Evolutionary conservation across 331 rosid genomes (phyloP).

Genomic region (Pyracantha coccinea): DNA sequence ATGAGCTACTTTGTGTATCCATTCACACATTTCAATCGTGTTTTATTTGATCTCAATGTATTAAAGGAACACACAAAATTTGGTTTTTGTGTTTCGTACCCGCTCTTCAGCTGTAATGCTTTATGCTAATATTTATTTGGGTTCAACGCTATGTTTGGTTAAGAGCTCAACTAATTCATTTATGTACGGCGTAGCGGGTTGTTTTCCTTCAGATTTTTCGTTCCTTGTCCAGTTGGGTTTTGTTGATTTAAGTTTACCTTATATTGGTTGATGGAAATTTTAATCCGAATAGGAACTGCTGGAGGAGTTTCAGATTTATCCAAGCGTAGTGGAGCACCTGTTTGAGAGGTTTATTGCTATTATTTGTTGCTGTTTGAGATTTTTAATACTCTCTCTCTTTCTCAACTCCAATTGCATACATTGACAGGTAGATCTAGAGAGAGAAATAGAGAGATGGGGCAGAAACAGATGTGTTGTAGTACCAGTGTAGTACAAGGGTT

Average conservation of each 20-base stretch:
- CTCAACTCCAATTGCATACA: too few species aligned
- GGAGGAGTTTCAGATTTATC: slow-evolving; percentile 12
- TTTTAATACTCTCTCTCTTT: too few species aligned
- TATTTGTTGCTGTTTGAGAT: background rate
- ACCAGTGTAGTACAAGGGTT: too few species aligned
- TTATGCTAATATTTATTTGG: background rate
- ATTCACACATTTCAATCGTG: background rate
- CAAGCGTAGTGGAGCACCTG: background rate
- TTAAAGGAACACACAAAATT: background rate
- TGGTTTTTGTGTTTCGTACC: background rate
- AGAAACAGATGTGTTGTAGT: slow-evolving; percentile 23
- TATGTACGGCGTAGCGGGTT: background rate
- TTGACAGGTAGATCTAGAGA: background rate
- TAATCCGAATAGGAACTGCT: slow-evolving; percentile 20
- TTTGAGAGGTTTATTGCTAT: slow-evolving; percentile 10
- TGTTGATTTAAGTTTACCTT: slow-evolving; percentile 9
- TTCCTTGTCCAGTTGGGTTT: background rate
- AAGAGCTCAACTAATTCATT: background rate
- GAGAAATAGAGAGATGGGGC: slow-evolving; percentile 17
- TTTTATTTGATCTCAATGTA: background rate
- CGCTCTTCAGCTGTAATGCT: background rate
- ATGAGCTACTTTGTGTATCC: too few species aligned
- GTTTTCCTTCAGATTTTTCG: background rate
- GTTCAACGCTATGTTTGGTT: background rate
- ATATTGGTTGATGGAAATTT: background rate